Evolutionary conservation across 352 stramenopile species (phyloP).

Genomic region (Thraustochytrium sp.): DNA sequence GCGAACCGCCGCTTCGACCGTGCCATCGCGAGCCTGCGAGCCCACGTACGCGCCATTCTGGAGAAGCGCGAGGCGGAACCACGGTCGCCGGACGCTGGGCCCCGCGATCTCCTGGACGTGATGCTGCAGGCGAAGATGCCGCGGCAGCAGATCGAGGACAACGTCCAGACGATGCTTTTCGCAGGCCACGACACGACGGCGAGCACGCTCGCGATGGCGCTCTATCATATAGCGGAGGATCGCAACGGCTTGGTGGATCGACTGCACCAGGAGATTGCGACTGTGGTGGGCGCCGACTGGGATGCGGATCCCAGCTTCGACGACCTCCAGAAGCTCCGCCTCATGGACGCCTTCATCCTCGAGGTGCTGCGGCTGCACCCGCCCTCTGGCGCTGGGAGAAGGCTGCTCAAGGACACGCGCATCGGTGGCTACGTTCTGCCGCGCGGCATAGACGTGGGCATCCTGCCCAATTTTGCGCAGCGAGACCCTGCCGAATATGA

Average conservation of each 20-base stretch:
- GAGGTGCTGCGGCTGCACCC: constrained; percentile 27
- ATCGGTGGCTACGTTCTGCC: not conserved
- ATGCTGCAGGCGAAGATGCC: not conserved
- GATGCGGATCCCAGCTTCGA: too few species aligned
- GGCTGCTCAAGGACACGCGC: not conserved
- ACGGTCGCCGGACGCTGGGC: too few species aligned
- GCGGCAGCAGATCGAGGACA: not conserved
- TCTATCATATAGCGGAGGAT: too few species aligned
- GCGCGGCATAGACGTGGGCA: not conserved
- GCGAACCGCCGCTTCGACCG: not conserved
- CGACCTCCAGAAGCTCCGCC: too few species aligned
- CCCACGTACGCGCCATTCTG: not conserved
- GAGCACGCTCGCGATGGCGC: too few species aligned
- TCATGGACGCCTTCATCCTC: not conserved
- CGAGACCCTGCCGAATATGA: constrained; percentile 1
- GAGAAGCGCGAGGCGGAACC: not conserved
- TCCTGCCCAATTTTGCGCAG: not conserved
- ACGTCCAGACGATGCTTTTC: not conserved
- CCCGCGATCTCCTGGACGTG: not conserved
- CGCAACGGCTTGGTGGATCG: too few species aligned
- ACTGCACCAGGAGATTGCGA: not conserved
- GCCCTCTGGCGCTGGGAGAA: not conserved
- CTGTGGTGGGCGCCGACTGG: not conserved
- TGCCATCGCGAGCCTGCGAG: not conserved
- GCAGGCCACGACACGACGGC: not conserved